Evolutionary conservation across 805 yeast genomes (phyloP).

Genomic region (Wickerhamiella australiensis): DNA sequence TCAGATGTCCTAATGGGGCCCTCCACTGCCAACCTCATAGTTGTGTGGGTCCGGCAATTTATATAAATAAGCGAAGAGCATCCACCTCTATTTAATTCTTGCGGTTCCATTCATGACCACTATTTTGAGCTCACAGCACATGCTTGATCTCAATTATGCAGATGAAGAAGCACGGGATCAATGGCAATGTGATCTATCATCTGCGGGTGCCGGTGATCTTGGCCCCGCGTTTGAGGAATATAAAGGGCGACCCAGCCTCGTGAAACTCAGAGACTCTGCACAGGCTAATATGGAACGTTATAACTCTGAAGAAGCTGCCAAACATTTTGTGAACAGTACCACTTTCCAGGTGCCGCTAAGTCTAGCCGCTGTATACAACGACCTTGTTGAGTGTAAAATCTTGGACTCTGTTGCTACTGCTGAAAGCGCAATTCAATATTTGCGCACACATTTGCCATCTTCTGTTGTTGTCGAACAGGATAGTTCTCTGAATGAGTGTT

Average conservation of each 20-base stretch:
- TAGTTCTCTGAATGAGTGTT: background rate
- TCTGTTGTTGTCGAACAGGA: constrained; percentile 1
- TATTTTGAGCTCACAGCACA: background rate
- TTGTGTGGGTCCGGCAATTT: background rate
- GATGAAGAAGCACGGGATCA: background rate
- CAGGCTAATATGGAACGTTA: constrained; percentile 7
- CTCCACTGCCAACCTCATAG: background rate
- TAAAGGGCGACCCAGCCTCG: background rate
- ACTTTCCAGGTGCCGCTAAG: background rate
- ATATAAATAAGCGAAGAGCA: background rate
- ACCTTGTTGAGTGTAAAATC: background rate
- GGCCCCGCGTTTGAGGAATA: background rate
- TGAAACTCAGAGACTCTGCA: background rate
- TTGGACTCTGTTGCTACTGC: background rate
- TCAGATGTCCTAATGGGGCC: background rate
- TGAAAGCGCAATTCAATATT: background rate
- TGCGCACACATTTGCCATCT: background rate
- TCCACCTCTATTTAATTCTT: background rate
- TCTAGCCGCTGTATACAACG: background rate
- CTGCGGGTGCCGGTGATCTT: background rate
- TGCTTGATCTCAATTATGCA: background rate
- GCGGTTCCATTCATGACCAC: background rate
- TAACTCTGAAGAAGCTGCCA: constrained; percentile 1
- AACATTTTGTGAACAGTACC: background rate
- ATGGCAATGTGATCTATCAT: background rate